Conservation (phyloP, 2,329 filamentous ascomycete genomes). For the Didymella exigua region DNA sequence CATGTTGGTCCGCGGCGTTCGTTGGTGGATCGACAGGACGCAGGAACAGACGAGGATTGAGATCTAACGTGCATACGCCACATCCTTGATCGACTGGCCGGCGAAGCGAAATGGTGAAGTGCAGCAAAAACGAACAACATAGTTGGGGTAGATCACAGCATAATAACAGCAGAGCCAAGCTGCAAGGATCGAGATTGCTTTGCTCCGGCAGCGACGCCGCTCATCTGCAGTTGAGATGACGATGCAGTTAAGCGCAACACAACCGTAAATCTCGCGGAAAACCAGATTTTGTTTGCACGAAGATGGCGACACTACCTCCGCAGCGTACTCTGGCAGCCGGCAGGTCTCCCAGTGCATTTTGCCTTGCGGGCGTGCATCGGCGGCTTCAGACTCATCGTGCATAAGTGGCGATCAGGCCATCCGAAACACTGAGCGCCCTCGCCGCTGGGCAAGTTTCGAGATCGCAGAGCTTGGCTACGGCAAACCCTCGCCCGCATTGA, state of each 20-base stretch:
- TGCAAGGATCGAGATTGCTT: slow-evolving; percentile 7
- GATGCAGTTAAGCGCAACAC: neutral
- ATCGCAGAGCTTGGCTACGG: slow-evolving; percentile 2
- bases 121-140: slow-evolving; percentile 14
- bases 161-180: neutral
- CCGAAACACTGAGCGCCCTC: slow-evolving; percentile 11
- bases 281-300: neutral
- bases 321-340: slow-evolving; percentile 1
- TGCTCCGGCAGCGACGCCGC: neutral
- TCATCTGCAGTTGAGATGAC: neutral
- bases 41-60: slow-evolving; percentile 6
- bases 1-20: neutral
- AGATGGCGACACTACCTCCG: neutral
- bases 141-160: slow-evolving; percentile 10
- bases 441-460: slow-evolving; percentile 9
- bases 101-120: slow-evolving; percentile 18
- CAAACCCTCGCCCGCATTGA: neutral
- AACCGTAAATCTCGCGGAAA: neutral
- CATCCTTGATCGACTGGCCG: neutral
- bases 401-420: slow-evolving; percentile 1
- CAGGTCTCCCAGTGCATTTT: neutral
- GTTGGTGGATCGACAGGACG: slow-evolving; percentile 3
- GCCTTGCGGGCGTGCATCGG: neutral
- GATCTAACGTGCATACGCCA: slow-evolving; percentile 7
- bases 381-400: neutral